Base-by-base conservation (phyloP, 129 eudicot genomes). In the Calendula officinalis region DNA sequence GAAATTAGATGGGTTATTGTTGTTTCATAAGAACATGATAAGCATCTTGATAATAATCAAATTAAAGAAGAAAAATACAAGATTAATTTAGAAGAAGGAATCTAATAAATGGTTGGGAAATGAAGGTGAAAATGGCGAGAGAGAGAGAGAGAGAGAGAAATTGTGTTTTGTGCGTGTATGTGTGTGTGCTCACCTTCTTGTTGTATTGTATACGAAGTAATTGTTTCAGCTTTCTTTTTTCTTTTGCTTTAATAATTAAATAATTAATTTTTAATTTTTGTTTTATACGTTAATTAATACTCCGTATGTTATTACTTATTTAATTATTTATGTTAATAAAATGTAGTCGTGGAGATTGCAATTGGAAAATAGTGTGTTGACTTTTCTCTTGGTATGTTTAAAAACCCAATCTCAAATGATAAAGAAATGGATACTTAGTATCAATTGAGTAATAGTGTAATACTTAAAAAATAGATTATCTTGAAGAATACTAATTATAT, bases 71-170 rank as follows among this genome's bases (percentile, higher is more conserved):
- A 51, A 72, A 76, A 73, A 69, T 74, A 68, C 77, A 74, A 84
- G 74, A 75, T 77, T 75, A 70, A 69, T 70, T 56, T 40, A 22
- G 30, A 22, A 22, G 72, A 49, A 81, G 91, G 89, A 90, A 86
- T 84, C 91, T 84, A 69, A 86, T 80, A 84, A 82, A 90, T 82
- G 90, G 92, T 75, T 78, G 84, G 78, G 78, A 86, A 79, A 83
- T 68, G 84, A 80, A 82, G 84, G 83, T 77, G 82, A 86, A 81
- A 78, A 75, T 84, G 80, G 82, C 69, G 75, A 73, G 71, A 82
- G 72, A 41, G 62, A 16, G 56, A 74, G 53, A 66, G 67, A 71
- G 40, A 71, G 49, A 80, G 69, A 79, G 82, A 70, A 72, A 78
- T 70, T 77, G 82, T 74, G 83, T 78, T 75, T 75, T 80, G 77